Conservation (phyloP, 257 asterid genomes). For the Nicotiana paniculata region DNA sequence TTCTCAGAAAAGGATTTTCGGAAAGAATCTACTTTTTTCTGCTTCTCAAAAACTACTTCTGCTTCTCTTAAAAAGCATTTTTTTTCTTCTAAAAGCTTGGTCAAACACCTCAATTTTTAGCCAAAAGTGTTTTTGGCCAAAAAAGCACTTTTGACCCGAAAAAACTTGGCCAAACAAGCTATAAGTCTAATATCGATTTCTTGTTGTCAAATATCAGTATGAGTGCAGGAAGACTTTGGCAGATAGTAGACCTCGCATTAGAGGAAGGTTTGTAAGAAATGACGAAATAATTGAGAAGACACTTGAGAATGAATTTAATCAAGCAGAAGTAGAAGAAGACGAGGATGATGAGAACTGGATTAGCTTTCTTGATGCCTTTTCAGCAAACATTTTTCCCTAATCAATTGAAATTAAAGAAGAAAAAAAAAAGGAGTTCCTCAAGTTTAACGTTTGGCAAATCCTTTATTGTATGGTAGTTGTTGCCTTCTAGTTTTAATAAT, state of each 20-base stretch:
- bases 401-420: neutral
- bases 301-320: constrained; percentile 27
- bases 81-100: too few relatives aligned
- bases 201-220: constrained; percentile 31
- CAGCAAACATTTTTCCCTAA: constrained; percentile 45
- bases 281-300: constrained; percentile 44
- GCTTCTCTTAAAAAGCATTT: too few relatives aligned
- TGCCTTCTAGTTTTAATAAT: neutral
- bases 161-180: too few relatives aligned
- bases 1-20: too few relatives aligned
- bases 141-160: too few relatives aligned
- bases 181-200: too few relatives aligned
- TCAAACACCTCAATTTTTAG: too few relatives aligned
- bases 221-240: constrained; percentile 89
- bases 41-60: too few relatives aligned
- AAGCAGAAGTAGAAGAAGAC: constrained; percentile 27
- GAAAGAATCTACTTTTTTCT: too few relatives aligned
- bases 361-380: constrained; percentile 51
- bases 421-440: constrained; percentile 16
- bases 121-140: too few relatives aligned
- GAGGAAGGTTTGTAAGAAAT: constrained; percentile 73
- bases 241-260: constrained; percentile 70
- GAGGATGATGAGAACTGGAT: constrained; percentile 54
- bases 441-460: constrained; percentile 34
- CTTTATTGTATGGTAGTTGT: neutral